Base-by-base conservation (phyloP, 805 yeast genomes). In the Deakozyma indianensis region DNA sequence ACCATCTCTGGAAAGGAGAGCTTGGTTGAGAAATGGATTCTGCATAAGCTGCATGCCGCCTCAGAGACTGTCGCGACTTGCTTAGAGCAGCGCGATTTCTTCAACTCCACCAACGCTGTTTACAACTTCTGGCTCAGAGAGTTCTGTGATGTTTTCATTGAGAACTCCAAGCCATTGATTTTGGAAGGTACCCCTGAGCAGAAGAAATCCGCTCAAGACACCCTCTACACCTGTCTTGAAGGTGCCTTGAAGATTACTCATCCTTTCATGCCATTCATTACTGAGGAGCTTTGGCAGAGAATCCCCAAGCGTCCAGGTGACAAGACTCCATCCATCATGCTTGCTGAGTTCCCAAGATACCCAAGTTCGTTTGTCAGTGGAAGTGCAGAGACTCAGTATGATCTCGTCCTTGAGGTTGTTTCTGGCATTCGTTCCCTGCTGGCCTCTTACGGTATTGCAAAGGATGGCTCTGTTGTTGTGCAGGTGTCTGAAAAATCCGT, bases 221-320 rank as follows among this genome's bases (percentile, higher is more conserved):
- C 97, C 22, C 73, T 92, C 54, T 92, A 87, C 77, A 84, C 92
- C 28, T 77, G 94, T 68, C 73, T 90, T 55, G 97, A 92, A 59
- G 83, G 83, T 53, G 96, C 96, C 9, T 74, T 90, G 69, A 80
- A 74, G 62, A 62, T 92, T 69, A 92, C 90, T 55, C 97, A 90
- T 62, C 98, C 98, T 63, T 92, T 86, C 72, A 92, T 92, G 98
- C 98, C 98, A 35, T 92, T 77, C 62, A 71, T 92, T 54, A 81
- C 97, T 42, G 98, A 92, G 67, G 98, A 92, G 72, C 77, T 92
- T 84, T 92, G 96, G 96, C 98, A 92, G 71, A 84, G 97, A 67
- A 70, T 92, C 59, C 97, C 97, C 56, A 81, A 83, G 59, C 79
- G 96, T 61, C 73, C 76, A 4, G 68, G 78, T 45, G 96, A 84